A percentile compares a stretch with the other conserved stretches of the same genome.
Evolutionary conservation across 1,139 yeast species (phyloP).

Genomic region (Yamadazyma triangularis): DNA sequence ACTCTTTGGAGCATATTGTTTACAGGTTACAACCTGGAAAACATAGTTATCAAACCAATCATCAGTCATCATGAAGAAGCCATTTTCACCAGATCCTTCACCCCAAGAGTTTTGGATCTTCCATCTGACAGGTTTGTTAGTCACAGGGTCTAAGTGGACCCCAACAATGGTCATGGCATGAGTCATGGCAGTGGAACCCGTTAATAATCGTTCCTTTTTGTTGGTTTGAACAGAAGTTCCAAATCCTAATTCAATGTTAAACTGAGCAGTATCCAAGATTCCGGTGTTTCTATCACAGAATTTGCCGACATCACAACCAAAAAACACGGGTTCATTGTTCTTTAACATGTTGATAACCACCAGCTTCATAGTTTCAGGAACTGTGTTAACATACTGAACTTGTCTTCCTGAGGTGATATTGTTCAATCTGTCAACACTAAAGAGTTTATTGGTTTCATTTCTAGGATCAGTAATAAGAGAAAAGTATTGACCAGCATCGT

Average conservation of each 20-base stretch:
- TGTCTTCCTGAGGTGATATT: slow-evolving; percentile 65
- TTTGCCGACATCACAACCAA: slow-evolving; percentile 84
- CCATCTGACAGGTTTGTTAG: slow-evolving; percentile 61
- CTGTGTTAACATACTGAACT: slow-evolving; percentile 66
- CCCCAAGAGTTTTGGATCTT: slow-evolving; percentile 91
- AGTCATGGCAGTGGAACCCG: slow-evolving; percentile 67
- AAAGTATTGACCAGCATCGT: slow-evolving; percentile 50
- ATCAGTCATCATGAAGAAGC: slow-evolving; percentile 77
- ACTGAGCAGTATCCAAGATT: slow-evolving; percentile 63
- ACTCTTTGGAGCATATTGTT: slow-evolving; percentile 43
- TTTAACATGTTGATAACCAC: slow-evolving; percentile 65
- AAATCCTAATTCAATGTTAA: slow-evolving; percentile 65
- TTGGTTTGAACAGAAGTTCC: slow-evolving; percentile 43
- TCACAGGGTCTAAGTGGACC: slow-evolving; percentile 51
- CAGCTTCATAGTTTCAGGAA: slow-evolving; percentile 51
- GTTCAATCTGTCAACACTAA: slow-evolving; percentile 69
- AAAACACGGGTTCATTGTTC: slow-evolving; percentile 72
- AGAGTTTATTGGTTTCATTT: slow-evolving; percentile 56
- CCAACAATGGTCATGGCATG: slow-evolving; percentile 83
- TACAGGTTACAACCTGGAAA: slow-evolving; percentile 71
- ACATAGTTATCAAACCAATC: slow-evolving; percentile 80
- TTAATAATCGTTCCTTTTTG: slow-evolving; percentile 51
- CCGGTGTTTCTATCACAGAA: slow-evolving; percentile 57
- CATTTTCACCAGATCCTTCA: slow-evolving; percentile 65
- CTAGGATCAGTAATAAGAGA: slow-evolving; percentile 80